Conservation (phyloP, 75 land plant genomes). For the Adiantum capillusveneris region DNA sequence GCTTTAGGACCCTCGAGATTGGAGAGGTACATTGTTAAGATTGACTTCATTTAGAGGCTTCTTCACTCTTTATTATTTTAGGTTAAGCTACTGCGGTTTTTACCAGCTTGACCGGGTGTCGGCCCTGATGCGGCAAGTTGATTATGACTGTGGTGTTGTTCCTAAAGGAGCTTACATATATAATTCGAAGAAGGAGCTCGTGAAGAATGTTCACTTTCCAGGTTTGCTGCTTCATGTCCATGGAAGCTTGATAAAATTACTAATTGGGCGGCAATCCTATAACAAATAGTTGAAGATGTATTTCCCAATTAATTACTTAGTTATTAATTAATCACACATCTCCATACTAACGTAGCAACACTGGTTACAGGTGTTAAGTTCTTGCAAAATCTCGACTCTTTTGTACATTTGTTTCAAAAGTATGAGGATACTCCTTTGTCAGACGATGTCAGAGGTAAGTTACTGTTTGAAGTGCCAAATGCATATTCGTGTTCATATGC, state of each 20-base stretch:
- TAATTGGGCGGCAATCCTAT: no score
- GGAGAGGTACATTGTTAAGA: conserved; percentile 10
- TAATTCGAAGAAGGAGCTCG: conserved; percentile 15
- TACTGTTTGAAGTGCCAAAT: no score
- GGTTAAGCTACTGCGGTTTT: no score
- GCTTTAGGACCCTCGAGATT: conserved; percentile 5
- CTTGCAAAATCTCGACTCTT: neutral
- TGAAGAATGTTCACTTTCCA: conserved; percentile 24
- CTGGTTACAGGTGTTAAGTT: conserved; percentile 1
- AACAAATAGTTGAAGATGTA: no score
- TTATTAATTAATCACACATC: neutral
- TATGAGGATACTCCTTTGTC: conserved; percentile 5
- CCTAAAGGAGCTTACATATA: conserved; percentile 18
- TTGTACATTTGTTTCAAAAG: conserved; percentile 2
- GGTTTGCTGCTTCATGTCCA: no score
- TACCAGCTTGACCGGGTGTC: conserved; percentile 28
- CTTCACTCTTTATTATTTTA: neutral
- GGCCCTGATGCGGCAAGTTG: conserved; percentile 24
- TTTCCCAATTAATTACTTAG: no score
- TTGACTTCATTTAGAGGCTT: neutral
- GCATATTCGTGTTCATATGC: no score
- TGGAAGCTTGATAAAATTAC: no score
- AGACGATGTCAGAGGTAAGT: conserved; percentile 2
- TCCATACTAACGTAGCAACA: neutral
- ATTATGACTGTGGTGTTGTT: conserved; percentile 35